A percentile compares a stretch with the other conserved stretches of the same genome.
Conservation (phyloP, 164 flowering plant species). For the Sedum album region DNA sequence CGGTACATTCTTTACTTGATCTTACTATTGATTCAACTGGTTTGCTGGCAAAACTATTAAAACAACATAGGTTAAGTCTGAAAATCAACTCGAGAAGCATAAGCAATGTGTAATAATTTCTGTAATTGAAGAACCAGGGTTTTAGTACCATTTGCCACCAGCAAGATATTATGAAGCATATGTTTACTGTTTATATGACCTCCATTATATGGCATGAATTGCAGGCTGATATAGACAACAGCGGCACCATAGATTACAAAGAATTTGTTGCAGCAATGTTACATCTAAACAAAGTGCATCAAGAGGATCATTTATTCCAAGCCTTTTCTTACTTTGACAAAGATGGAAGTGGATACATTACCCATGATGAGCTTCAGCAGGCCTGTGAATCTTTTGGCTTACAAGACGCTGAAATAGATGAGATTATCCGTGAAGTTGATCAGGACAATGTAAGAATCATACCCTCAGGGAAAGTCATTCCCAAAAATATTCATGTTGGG, state of each 20-base stretch:
- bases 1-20: neutral
- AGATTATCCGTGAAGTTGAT: conserved; percentile 60
- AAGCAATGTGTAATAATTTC: too few relatives aligned
- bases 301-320: neutral
- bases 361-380: neutral
- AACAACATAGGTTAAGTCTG: too few relatives aligned
- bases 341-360: neutral
- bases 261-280: neutral
- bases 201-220: neutral
- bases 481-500: neutral
- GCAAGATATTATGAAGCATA: neutral
- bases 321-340: neutral
- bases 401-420: conserved; percentile 31
- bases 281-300: neutral
- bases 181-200: too few relatives aligned
- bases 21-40: neutral
- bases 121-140: too few relatives aligned
- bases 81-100: too few relatives aligned
- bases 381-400: neutral
- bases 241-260: neutral
- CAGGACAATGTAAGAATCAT: conserved; percentile 45
- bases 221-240: neutral
- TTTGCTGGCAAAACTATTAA: too few relatives aligned
- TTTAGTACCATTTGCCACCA: too few relatives aligned
- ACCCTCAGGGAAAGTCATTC: neutral